Conservation (phyloP, 2,329 filamentous ascomycete species). For the Talaromyces sp. region DNA sequence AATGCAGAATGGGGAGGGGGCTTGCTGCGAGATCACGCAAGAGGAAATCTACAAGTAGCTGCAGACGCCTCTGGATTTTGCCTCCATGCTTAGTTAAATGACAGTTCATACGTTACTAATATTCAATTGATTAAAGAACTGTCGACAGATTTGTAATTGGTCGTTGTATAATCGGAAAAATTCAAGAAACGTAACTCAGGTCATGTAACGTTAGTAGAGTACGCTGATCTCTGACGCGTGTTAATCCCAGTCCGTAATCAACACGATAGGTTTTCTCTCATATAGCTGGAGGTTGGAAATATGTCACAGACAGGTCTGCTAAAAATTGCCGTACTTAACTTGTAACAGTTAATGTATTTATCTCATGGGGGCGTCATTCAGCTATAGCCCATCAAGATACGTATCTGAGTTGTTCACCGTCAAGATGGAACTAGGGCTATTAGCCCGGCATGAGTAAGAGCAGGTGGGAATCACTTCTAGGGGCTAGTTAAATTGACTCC, state of each 20-base stretch:
- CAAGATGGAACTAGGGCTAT: background rate
- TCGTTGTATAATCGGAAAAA: background rate
- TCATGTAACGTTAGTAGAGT: background rate
- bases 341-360: too few species aligned
- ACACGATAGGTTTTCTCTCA: background rate
- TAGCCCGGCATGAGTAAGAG: background rate
- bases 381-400: background rate
- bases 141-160: background rate
- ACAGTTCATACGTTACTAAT: too few species aligned
- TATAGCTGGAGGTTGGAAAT: background rate
- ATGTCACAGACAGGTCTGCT: background rate
- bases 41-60: background rate
- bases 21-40: background rate
- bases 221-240: background rate
- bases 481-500: background rate
- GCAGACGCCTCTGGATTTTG: background rate
- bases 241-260: background rate
- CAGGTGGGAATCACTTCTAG: background rate
- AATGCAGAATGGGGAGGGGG: background rate
- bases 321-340: too few species aligned
- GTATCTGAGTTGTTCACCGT: background rate
- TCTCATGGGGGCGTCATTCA: too few species aligned
- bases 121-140: background rate
- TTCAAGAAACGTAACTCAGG: background rate
- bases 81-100: background rate